A percentile compares a stretch with the other conserved stretches of the same genome.
Evolutionary conservation across 352 stramenopile genomes (phyloP).

Genomic region (Phytopythium chamaehyphon): DNA sequence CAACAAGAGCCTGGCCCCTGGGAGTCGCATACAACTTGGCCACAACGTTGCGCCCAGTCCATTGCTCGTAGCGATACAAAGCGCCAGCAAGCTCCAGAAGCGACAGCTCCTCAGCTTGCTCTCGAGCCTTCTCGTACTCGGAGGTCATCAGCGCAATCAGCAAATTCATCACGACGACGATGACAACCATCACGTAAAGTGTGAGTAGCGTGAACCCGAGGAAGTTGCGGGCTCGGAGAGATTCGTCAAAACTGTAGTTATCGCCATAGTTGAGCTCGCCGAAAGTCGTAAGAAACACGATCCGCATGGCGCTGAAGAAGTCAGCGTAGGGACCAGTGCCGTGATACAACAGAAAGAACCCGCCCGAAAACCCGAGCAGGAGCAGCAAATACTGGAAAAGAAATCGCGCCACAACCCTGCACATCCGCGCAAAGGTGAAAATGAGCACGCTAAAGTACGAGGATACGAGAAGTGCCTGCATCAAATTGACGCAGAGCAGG

Average conservation of each 20-base stretch:
- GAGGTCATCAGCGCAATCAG: conserved; percentile 55
- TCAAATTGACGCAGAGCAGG: conserved; percentile 47
- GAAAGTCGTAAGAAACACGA: conserved; percentile 57
- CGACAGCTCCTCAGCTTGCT: conserved; percentile 47
- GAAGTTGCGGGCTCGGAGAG: conserved; percentile 30
- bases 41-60: conserved; percentile 31
- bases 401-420: conserved; percentile 46
- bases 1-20: conserved; percentile 24
- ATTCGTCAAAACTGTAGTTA: conserved; percentile 44
- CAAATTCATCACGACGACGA: conserved; percentile 52
- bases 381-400: conserved; percentile 50
- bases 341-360: conserved; percentile 43
- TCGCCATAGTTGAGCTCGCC: conserved; percentile 52
- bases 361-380: conserved; percentile 41
- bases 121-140: conserved; percentile 51
- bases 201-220: conserved; percentile 39
- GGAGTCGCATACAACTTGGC: conserved; percentile 32
- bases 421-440: conserved; percentile 67
- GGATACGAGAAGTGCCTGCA: conserved; percentile 48
- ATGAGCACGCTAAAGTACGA: conserved; percentile 61
- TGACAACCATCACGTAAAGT: conserved; percentile 50
- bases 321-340: conserved; percentile 34
- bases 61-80: conserved; percentile 53
- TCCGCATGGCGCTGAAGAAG: conserved; percentile 42
- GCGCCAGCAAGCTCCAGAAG: conserved; percentile 39